These are phyloP conservation scores for Cercospora sesami DNA, from an alignment of 2,329 filamentous ascomycete species.

Conservation along the genomic window DNA sequence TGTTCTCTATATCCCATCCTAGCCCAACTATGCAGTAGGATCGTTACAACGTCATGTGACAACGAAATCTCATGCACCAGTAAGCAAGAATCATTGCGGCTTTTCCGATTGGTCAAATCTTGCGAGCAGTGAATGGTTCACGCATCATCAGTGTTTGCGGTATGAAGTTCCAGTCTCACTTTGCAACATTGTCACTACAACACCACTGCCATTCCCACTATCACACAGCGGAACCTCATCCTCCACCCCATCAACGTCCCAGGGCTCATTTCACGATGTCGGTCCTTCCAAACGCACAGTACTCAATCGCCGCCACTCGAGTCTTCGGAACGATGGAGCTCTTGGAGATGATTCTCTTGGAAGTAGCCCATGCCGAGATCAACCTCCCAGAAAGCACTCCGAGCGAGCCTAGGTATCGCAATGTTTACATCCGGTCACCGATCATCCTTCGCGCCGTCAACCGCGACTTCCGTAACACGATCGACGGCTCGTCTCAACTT, in stretches of 20 bases:
- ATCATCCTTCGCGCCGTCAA: background rate
- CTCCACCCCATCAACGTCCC: background rate
- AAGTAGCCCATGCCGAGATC: background rate
- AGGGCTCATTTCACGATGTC: background rate
- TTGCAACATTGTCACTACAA: background rate
- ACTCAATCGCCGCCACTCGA: background rate
- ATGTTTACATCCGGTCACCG: background rate
- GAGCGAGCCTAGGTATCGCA: background rate
- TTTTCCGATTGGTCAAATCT: background rate
- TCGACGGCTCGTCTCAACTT: background rate
- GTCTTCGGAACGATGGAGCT: background rate
- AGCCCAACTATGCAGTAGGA: background rate
- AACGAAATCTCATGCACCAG: background rate
- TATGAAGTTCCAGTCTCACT: background rate
- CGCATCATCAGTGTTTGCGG: background rate
- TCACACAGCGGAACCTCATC: background rate
- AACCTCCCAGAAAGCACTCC: too few species aligned
- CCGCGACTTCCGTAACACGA: background rate
- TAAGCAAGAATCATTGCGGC: too few species aligned
- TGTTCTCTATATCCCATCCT: background rate
- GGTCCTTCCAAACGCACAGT: background rate
- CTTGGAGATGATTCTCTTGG: background rate
- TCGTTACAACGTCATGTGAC: background rate
- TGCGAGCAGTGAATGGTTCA: background rate
- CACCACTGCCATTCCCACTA: background rate